Base-by-base conservation (phyloP, 2,329 filamentous ascomycete genomes). In the Plectosphaerella sp. region DNA sequence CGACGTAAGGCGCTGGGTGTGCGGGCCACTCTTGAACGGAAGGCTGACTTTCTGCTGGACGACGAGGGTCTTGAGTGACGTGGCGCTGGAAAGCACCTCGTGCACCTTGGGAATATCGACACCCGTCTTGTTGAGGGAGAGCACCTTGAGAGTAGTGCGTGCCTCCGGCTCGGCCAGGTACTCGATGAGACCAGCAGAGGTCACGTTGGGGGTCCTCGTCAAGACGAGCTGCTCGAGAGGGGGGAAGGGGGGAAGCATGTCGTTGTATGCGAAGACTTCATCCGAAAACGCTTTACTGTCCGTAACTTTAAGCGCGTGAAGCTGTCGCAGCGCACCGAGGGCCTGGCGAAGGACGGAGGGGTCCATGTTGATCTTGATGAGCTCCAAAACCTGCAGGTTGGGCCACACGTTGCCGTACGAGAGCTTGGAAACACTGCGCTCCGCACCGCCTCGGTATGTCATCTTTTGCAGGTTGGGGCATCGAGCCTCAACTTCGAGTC, bases 391-490 rank as follows among this genome's bases (percentile, higher is more conserved):
- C 67, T 91, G 86, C 12, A 94, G 76, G 45, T 81, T 78, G 46
- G 77, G 76, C 89, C 89, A 94, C 49, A 84, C 67, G 52, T 73
- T 81, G 55, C 81, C 84, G 53, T 79, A 77, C 8, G 83, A 79
- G 41, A 97, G 74, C 50, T 80, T 75, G 61, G 90, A 83, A 52
- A 97, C 79, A 62, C 86, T 88, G 52, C 81, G 81, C 72, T 97
- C 93, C 1, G 89, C 81, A 12, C 93, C 93, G 46, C 77, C 75
- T 50, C 83, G 79, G 70, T 95, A 97, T 50, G 83, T 87, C 90
- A 96, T 97, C 71, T 94, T 94, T 58, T 91, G 83, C 51, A 97
- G 77, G 64, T 93, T 84, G 11, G 87, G 84, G 66, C 93, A 97
- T 48, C 89, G 80, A 20, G 84, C 87, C 72, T 96, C 88, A 22